A percentile compares a stretch with the other conserved stretches of the same genome.
Conservation (phyloP, 2,329 filamentous ascomycete species). For the Nannizzia gypsea region DNA sequence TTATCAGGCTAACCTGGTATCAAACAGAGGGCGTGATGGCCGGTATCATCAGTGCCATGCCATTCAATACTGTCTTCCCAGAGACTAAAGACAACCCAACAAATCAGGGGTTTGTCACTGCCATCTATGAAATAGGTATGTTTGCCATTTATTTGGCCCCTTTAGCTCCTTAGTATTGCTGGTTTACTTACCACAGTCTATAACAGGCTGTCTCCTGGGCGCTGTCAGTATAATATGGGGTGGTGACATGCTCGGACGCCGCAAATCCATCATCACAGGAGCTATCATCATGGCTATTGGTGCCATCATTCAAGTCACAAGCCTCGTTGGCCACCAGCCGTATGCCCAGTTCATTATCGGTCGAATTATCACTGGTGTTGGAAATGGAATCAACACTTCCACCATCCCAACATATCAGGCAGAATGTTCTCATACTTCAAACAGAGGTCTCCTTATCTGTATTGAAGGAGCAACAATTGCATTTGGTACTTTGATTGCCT, state of each 20-base stretch:
- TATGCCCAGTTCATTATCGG: slow-evolving; percentile 39
- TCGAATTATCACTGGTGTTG: slow-evolving; percentile 37
- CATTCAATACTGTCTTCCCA: slow-evolving; percentile 2
- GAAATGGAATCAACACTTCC: slow-evolving; percentile 41
- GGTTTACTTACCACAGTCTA: not conserved
- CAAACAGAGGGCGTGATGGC: slow-evolving; percentile 18
- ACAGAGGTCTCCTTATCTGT: slow-evolving; percentile 46
- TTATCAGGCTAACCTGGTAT: not conserved
- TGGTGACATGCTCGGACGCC: slow-evolving; percentile 20
- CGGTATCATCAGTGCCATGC: slow-evolving; percentile 17
- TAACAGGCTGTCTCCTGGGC: slow-evolving; percentile 20
- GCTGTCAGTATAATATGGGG: slow-evolving; percentile 19
- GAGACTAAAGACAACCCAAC: slow-evolving; percentile 24
- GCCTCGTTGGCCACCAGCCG: slow-evolving; percentile 22
- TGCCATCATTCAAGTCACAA: slow-evolving; percentile 16
- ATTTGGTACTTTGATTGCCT: slow-evolving; percentile 36
- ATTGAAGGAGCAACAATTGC: slow-evolving; percentile 40
- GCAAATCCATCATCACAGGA: slow-evolving; percentile 41
- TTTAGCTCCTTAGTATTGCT: not conserved
- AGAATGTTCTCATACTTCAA: slow-evolving; percentile 39
- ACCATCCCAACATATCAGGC: slow-evolving; percentile 39
- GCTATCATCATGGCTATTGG: slow-evolving; percentile 35
- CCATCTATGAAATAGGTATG: slow-evolving; percentile 37
- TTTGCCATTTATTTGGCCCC: slow-evolving; percentile 19
- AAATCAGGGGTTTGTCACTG: slow-evolving; percentile 40